Percentiles rank a stretch among this genome's conserved stretches.
Evolutionary conservation across 805 yeast genomes (phyloP).

Genomic region (Schwanniomyces occidentalis): DNA sequence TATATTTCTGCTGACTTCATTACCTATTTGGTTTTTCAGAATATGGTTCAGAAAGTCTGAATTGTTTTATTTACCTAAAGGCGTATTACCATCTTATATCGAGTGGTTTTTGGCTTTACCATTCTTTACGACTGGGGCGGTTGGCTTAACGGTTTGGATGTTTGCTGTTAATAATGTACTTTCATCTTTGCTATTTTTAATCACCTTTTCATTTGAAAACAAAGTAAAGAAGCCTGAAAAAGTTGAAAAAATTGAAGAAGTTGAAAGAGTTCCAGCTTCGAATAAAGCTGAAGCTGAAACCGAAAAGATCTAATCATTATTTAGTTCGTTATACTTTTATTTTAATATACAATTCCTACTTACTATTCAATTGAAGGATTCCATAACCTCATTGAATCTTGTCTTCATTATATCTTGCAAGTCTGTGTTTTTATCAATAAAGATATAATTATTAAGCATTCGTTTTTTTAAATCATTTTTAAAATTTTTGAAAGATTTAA

Average conservation of each 20-base stretch:
- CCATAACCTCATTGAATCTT: slow-evolving; percentile 12
- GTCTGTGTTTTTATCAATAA: slow-evolving; percentile 9
- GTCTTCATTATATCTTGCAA: slow-evolving; percentile 15
- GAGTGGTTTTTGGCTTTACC: slow-evolving; percentile 66
- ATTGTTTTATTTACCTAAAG: slow-evolving; percentile 59
- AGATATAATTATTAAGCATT: slow-evolving; percentile 13
- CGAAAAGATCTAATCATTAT: background rate
- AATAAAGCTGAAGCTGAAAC: slow-evolving; percentile 1
- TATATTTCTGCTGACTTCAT: slow-evolving; percentile 41
- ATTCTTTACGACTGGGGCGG: slow-evolving; percentile 58
- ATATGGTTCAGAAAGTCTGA: slow-evolving; percentile 53
- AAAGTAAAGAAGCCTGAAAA: slow-evolving; percentile 10
- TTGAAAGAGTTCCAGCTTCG: slow-evolving; percentile 5
- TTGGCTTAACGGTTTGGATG: slow-evolving; percentile 62
- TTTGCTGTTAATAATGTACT: slow-evolving; percentile 39
- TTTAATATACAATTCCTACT: background rate
- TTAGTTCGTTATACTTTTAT: background rate
- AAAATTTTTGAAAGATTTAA: slow-evolving; percentile 8
- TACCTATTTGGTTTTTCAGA: slow-evolving; percentile 51
- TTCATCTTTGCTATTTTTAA: slow-evolving; percentile 17
- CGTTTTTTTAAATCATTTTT: slow-evolving; percentile 12
- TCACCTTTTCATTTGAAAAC: slow-evolving; percentile 20
- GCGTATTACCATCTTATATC: slow-evolving; percentile 53
- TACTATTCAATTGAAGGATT: slow-evolving; percentile 2
- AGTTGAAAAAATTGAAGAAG: slow-evolving; percentile 12